A percentile compares a stretch with the other conserved stretches of the same genome.
phyloP scores from a whole-genome alignment of 2,329 filamentous ascomycete genomes.

The Sclerotinia subarctica region DNA sequence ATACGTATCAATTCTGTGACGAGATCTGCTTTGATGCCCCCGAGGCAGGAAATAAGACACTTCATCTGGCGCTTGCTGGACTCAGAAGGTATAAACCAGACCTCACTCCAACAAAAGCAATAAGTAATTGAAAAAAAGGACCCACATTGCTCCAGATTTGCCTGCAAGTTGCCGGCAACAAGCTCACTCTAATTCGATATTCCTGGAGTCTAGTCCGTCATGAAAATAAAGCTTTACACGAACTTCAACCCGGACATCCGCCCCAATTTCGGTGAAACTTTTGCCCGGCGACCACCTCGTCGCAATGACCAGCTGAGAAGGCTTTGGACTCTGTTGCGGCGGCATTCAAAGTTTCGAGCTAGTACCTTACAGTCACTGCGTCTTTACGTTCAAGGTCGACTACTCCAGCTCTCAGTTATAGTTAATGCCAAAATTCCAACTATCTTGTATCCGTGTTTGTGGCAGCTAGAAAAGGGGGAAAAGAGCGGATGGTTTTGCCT shows the following conservation, averaged over 20 bases:
- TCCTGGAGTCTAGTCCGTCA: too few species aligned
- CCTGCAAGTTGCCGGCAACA: too few species aligned
- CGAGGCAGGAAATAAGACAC: too few species aligned
- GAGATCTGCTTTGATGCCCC: too few species aligned
- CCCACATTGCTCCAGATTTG: too few species aligned
- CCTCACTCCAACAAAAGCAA: too few species aligned
- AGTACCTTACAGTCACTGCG: not conserved
- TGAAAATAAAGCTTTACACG: not conserved
- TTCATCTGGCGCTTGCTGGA: too few species aligned
- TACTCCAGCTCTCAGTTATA: not conserved
- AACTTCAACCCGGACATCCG: not conserved
- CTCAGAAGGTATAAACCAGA: too few species aligned
- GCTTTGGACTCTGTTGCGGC: not conserved
- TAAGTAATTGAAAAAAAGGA: too few species aligned
- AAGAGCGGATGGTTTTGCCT: not conserved
- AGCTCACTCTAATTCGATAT: too few species aligned
- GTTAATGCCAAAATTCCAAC: not conserved
- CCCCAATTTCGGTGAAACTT: not conserved
- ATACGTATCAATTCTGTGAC: too few species aligned
- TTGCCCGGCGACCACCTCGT: not conserved
- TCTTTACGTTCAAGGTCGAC: not conserved
- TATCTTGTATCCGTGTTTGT: not conserved
- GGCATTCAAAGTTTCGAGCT: not conserved
- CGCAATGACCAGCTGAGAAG: not conserved
- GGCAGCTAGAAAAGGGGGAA: not conserved